Conservation (phyloP, 75 land plant species). For the Larix kaempferi region DNA sequence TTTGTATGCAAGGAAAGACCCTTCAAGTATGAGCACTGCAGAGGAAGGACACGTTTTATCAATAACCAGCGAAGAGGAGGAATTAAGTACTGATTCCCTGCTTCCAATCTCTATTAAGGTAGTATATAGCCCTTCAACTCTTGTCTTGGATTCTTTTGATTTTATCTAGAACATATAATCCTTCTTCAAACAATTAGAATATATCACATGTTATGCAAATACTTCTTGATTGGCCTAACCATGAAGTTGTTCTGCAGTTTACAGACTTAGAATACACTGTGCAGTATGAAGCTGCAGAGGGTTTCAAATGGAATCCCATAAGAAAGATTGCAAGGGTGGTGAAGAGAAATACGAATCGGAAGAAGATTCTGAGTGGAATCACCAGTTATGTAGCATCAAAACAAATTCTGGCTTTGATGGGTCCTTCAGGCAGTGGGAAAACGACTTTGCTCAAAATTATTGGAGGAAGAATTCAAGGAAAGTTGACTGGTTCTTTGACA, state of each 20-base stretch:
- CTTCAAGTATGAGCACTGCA: no score
- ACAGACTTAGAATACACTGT: conserved; percentile 2
- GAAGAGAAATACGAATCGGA: conserved; percentile 3
- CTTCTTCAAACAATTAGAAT: no score
- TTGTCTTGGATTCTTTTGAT: no score
- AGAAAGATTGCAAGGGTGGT: background rate
- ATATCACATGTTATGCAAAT: no score
- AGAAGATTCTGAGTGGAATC: conserved; percentile 73
- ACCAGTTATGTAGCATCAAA: conserved; percentile 80
- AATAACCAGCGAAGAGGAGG: no score
- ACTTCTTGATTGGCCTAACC: no score
- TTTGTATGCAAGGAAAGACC: no score
- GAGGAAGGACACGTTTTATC: no score
- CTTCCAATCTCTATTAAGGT: no score
- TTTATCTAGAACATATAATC: no score
- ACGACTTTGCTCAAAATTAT: conserved; percentile 78
- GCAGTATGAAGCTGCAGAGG: background rate
- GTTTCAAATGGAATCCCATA: background rate
- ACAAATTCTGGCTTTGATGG: conserved; percentile 89
- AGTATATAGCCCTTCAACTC: no score
- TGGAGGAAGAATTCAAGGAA: conserved; percentile 66
- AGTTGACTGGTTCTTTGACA: conserved; percentile 60
- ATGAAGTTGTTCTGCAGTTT: background rate
- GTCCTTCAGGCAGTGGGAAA: conserved; percentile 96
- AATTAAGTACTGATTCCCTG: no score